A percentile compares a stretch with the other conserved stretches of the same genome.
Conservation (phyloP, 306 rosid species). For the Trifolium subterraneum region DNA sequence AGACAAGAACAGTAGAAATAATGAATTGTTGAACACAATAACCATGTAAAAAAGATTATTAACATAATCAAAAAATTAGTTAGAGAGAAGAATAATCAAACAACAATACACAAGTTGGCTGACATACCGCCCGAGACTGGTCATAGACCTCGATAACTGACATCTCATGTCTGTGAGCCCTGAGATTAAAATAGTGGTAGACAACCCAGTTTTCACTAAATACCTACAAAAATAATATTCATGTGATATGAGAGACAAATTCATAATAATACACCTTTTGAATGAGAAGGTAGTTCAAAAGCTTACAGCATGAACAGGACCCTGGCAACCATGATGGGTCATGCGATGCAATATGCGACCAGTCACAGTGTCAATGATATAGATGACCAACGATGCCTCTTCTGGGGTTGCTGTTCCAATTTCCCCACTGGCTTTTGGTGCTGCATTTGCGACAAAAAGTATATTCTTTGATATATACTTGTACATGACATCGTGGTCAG, state of each 20-base stretch:
- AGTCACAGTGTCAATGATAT: slow-evolving; percentile 84
- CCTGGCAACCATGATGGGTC: slow-evolving; percentile 95
- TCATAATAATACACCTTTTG: slow-evolving; percentile 19
- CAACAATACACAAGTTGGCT: slow-evolving; percentile 40
- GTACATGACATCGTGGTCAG: slow-evolving; percentile 89
- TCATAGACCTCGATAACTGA: slow-evolving; percentile 95
- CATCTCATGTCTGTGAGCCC: slow-evolving; percentile 98
- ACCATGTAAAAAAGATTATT: background rate
- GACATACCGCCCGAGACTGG: slow-evolving; percentile 93
- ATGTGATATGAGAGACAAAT: slow-evolving; percentile 35
- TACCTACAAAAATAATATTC: slow-evolving; percentile 63
- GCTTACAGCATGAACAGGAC: slow-evolving; percentile 94
- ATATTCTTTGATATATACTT: slow-evolving; percentile 82
- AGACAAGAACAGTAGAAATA: slow-evolving; percentile 1
- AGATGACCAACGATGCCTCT: slow-evolving; percentile 86
- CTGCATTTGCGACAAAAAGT: slow-evolving; percentile 88
- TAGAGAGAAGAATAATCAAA: slow-evolving; percentile 11
- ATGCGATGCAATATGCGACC: slow-evolving; percentile 92
- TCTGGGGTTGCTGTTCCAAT: slow-evolving; percentile 89
- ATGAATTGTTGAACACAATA: background rate
- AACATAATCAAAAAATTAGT: slow-evolving; percentile 27
- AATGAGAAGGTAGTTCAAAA: slow-evolving; percentile 40
- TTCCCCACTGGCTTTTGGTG: slow-evolving; percentile 87
- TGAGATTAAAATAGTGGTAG: slow-evolving; percentile 96
- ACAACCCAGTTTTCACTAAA: slow-evolving; percentile 99